These are phyloP conservation scores for Leptographium procerum DNA, from an alignment of 2,329 filamentous ascomycete genomes.

Conservation along the genomic window DNA sequence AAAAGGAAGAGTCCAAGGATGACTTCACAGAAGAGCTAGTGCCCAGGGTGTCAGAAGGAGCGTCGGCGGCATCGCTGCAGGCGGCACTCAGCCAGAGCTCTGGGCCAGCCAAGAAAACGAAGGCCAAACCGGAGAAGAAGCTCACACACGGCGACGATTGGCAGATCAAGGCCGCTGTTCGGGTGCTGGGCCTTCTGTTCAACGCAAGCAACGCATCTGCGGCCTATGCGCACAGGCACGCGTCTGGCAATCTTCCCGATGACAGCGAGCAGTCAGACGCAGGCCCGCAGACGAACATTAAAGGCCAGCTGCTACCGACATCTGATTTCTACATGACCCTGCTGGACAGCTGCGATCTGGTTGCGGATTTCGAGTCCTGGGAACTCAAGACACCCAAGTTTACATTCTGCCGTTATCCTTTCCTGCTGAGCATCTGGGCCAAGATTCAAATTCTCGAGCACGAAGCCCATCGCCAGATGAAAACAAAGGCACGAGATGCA, in stretches of 20 bases:
- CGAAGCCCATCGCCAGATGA: constrained; percentile 82
- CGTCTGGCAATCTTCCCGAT: background rate
- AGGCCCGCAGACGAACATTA: constrained; percentile 29
- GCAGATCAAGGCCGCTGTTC: constrained; percentile 74
- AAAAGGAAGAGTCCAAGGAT: constrained; percentile 46
- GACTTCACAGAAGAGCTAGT: constrained; percentile 58
- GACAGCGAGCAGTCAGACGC: constrained; percentile 16
- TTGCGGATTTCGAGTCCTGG: constrained; percentile 81
- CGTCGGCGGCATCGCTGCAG: constrained; percentile 60
- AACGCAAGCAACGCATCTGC: constrained; percentile 64
- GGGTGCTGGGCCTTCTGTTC: constrained; percentile 71
- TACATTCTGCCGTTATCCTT: constrained; percentile 84
- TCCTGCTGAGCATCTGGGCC: constrained; percentile 81
- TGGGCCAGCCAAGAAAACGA: constrained; percentile 36
- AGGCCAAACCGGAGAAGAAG: constrained; percentile 38
- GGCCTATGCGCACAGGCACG: constrained; percentile 23
- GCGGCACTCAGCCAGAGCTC: constrained; percentile 53
- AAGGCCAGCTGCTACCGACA: constrained; percentile 62
- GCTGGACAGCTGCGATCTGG: constrained; percentile 75
- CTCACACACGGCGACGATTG: constrained; percentile 67
- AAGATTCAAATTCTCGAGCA: constrained; percentile 87
- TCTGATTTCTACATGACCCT: constrained; percentile 82
- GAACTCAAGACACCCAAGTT: constrained; percentile 65
- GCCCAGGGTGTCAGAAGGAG: constrained; percentile 58
- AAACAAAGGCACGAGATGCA: constrained; percentile 73